These are phyloP conservation scores for Neopestalotiopsis rosae DNA, from an alignment of 2,329 filamentous ascomycete genomes.

Conservation along the genomic window DNA sequence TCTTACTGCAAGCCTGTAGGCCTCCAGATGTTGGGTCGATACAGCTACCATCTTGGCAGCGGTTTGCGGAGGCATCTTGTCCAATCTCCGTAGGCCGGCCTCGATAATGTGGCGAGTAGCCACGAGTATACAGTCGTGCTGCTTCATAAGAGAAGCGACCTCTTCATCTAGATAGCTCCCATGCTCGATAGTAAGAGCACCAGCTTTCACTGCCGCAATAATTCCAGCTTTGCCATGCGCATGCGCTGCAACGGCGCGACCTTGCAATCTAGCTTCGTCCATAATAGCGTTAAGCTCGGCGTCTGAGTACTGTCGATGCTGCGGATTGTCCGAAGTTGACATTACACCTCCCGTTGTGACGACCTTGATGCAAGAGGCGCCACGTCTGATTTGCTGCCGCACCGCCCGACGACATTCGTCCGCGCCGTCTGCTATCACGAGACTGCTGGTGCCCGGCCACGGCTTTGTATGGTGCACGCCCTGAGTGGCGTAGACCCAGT, in stretches of 20 bases:
- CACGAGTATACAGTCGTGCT: slow-evolving; percentile 49
- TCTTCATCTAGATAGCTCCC: slow-evolving; percentile 53
- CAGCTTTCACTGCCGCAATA: slow-evolving; percentile 47
- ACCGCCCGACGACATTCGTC: slow-evolving; percentile 50
- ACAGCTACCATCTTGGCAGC: slow-evolving; percentile 45
- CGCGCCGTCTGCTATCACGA: slow-evolving; percentile 49
- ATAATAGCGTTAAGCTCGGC: slow-evolving; percentile 50
- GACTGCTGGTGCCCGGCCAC: slow-evolving; percentile 35
- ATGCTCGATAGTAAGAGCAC: slow-evolving; percentile 54
- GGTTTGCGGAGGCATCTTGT: slow-evolving; percentile 36
- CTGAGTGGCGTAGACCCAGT: background rate
- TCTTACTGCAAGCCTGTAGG: slow-evolving; percentile 47
- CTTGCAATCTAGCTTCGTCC: slow-evolving; percentile 44
- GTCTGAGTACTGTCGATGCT: slow-evolving; percentile 46
- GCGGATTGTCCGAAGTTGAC: slow-evolving; percentile 45
- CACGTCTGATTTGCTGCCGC: slow-evolving; percentile 47
- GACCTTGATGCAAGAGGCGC: slow-evolving; percentile 54
- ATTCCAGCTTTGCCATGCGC: slow-evolving; percentile 53
- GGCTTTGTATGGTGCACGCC: slow-evolving; percentile 36
- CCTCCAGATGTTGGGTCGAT: slow-evolving; percentile 38
- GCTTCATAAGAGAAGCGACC: slow-evolving; percentile 46
- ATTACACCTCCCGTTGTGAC: slow-evolving; percentile 50
- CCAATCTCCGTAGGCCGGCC: slow-evolving; percentile 39
- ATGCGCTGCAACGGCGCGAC: slow-evolving; percentile 47
- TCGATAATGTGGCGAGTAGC: slow-evolving; percentile 50